Evolutionary conservation across 2,329 filamentous ascomycete genomes (phyloP).

Genomic region (Colletotrichum echinochloae): DNA sequence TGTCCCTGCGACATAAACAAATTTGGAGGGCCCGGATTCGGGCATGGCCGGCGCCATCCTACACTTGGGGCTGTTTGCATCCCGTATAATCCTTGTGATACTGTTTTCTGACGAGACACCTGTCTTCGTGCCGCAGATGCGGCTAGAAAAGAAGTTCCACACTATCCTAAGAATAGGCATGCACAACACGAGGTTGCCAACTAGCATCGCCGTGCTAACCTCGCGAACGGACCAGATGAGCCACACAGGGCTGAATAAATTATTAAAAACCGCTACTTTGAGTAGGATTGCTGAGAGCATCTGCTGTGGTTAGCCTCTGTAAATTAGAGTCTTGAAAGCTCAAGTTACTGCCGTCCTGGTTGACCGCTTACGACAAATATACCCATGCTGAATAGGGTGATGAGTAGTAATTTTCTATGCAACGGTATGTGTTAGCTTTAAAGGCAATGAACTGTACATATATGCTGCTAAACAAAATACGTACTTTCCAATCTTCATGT

Average conservation of each 20-base stretch:
- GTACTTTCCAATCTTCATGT: not conserved
- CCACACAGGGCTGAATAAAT: too few relatives aligned
- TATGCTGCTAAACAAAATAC: not conserved
- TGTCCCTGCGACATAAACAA: not conserved
- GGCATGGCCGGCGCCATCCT: not conserved
- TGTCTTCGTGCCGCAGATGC: not conserved
- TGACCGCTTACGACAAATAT: not conserved
- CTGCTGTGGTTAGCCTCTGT: not conserved
- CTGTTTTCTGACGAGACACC: not conserved
- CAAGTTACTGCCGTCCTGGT: not conserved
- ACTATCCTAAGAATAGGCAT: not conserved
- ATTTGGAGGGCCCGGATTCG: not conserved
- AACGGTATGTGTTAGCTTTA: not conserved
- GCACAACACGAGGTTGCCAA: not conserved
- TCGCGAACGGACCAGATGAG: not conserved
- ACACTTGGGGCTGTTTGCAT: not conserved
- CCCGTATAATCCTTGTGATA: not conserved
- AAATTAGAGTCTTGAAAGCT: not conserved
- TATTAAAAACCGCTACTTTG: not conserved
- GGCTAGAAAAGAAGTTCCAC: not conserved
- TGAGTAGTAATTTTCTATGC: not conserved
- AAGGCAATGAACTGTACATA: too few relatives aligned
- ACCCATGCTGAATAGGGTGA: not conserved
- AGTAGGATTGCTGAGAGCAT: not conserved
- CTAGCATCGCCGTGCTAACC: not conserved